Evolutionary conservation across 2,329 filamentous ascomycete species (phyloP).

Genomic region (Ophiocordyceps unilateralis): DNA sequence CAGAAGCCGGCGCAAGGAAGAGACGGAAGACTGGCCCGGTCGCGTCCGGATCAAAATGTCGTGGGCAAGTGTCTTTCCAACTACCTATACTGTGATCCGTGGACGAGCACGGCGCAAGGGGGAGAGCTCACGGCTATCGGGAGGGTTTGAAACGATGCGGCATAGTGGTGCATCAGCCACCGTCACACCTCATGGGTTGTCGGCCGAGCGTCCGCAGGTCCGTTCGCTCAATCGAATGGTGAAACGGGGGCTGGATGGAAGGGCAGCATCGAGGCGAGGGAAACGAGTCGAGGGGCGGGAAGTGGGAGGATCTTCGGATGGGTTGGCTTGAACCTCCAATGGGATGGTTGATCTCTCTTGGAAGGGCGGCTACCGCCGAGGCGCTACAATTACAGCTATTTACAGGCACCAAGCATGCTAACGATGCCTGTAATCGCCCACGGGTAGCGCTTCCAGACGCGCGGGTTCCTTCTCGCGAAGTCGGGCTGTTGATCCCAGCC

Average conservation of each 20-base stretch:
- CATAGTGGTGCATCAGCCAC: neutral
- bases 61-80: neutral
- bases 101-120: neutral
- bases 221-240: neutral
- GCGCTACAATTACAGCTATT: neutral
- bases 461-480: too few relatives aligned
- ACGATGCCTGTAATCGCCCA: neutral
- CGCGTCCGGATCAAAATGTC: neutral
- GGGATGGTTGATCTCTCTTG: too few relatives aligned
- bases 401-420: neutral
- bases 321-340: neutral
- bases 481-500: too few relatives aligned
- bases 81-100: neutral
- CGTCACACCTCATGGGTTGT: neutral
- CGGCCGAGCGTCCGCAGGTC: neutral
- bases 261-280: neutral
- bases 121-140: too few relatives aligned
- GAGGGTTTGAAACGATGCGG: neutral
- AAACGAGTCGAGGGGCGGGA: too few relatives aligned
- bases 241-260: neutral
- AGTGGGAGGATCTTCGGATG: neutral
- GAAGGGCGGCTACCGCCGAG: neutral
- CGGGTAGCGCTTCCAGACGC: neutral
- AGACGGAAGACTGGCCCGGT: neutral
- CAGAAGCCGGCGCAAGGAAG: neutral